These are phyloP conservation scores for Aspergillus piperis DNA, from an alignment of 2,329 filamentous ascomycete species.

Conservation along the genomic window DNA sequence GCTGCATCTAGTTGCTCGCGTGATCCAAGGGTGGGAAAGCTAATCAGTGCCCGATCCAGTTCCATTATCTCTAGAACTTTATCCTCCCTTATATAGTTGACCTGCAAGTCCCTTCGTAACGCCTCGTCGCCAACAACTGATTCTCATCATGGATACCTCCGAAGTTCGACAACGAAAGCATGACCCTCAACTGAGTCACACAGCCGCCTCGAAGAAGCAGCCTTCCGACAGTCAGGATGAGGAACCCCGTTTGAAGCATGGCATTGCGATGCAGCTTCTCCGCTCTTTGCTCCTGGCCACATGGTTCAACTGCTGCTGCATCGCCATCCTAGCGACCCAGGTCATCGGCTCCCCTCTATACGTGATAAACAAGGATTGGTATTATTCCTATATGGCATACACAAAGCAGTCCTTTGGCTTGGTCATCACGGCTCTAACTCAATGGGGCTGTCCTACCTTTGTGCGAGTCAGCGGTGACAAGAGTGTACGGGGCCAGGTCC, in stretches of 20 bases:
- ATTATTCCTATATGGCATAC: conserved; percentile 65
- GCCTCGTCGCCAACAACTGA: not conserved
- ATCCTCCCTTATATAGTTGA: not conserved
- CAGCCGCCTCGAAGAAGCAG: conserved; percentile 19
- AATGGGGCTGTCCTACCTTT: conserved; percentile 65
- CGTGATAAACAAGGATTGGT: conserved; percentile 61
- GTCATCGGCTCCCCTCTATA: conserved; percentile 63
- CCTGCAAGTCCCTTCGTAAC: not conserved
- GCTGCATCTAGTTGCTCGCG: conserved; percentile 6
- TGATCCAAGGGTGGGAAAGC: not conserved
- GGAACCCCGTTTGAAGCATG: conserved; percentile 48
- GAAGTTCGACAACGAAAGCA: conserved; percentile 37
- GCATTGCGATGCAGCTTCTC: conserved; percentile 46
- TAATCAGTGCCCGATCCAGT: conserved; percentile 7
- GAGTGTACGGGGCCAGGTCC: conserved; percentile 61
- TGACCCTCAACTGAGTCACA: not conserved
- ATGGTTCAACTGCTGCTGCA: conserved; percentile 48
- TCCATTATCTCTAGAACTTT: not conserved
- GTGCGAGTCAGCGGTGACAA: conserved; percentile 64
- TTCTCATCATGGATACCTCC: conserved; percentile 32
- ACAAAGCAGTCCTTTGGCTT: conserved; percentile 67
- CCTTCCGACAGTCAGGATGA: conserved; percentile 24
- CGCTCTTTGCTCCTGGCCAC: conserved; percentile 47
- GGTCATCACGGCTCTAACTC: conserved; percentile 62
- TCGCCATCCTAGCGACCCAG: conserved; percentile 56